Base-by-base conservation (phyloP, 164 flowering plant species). In the Taxillus chinensis region DNA sequence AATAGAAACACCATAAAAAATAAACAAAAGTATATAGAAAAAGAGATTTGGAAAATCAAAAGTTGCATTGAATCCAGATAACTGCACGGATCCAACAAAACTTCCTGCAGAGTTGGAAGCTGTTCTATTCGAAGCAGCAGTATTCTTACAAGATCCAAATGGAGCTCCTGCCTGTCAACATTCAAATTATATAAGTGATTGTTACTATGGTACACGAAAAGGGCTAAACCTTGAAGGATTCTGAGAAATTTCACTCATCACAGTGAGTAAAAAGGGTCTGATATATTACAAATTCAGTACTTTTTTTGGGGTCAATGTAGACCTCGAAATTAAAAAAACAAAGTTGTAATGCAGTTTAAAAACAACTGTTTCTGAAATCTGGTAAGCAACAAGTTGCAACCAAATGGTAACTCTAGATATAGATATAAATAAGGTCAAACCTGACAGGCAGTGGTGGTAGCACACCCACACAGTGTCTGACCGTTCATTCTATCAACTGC, bases 401-500 rank as follows among this genome's bases (percentile, higher is more conserved):
- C 54, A 14, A 54, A 11, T 10, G 5, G 9, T 5, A 27, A 27
- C 5, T 54, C 13, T 52, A 3, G 9, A 7, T 10, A 8, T 45
- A 42, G 57, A 49, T 37, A 42, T n/a, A 56, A 48, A 8, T 8
- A 4, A 56, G 42, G 55, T 66, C 67, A 64, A 68, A 82, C 91
- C 91, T 91, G 92, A 77, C 99, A 95, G 57, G 90, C 86, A 67
- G 79, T 45, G 51, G 91, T 67, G 41, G 92, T 75, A 66, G 60
- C 70, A 63, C 99, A 95, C 14, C 92, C 98, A 62, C 99, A 95
- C 61, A 95, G 45, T 52, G 75, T 74, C 72, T 74, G 86, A 40
- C 99, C 99, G 69, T 91, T 95, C 88, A 95, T 87, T 73, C 70
- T 77, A 75, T 89, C 99, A 62, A 87, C 7, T 56, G 62, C 86